A percentile compares a stretch with the other conserved stretches of the same genome.
Conservation (phyloP, 352 stramenopile genomes). For the Phytophthora aleatoria region DNA sequence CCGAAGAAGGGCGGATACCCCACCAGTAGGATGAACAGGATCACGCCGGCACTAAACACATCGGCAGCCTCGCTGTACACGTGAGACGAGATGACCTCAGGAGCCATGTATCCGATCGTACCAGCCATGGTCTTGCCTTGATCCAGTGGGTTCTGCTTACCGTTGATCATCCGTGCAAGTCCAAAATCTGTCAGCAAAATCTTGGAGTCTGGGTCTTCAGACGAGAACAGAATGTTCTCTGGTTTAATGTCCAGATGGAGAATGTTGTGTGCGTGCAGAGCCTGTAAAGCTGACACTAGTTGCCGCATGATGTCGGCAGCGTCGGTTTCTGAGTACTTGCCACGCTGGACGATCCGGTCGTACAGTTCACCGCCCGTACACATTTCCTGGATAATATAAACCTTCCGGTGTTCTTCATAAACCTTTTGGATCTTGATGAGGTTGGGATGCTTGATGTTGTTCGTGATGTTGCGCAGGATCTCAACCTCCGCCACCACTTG, state of each 20-base stretch:
- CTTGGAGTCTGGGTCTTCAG: constrained; percentile 49
- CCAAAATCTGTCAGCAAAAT: constrained; percentile 83
- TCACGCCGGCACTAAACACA: constrained; percentile 83
- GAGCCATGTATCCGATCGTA: constrained; percentile 82
- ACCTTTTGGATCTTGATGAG: constrained; percentile 84
- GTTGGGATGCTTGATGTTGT: constrained; percentile 80
- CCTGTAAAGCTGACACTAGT: constrained; percentile 65
- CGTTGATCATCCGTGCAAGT: constrained; percentile 75
- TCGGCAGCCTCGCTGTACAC: constrained; percentile 70
- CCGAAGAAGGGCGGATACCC: constrained; percentile 80
- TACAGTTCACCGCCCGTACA: constrained; percentile 79
- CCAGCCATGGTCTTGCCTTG: constrained; percentile 69
- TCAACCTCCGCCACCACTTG: constrained; percentile 77
- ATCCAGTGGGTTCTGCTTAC: constrained; percentile 68
- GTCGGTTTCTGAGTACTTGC: constrained; percentile 69
- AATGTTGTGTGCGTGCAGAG: constrained; percentile 78
- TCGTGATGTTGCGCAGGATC: constrained; percentile 83
- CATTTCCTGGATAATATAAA: constrained; percentile 81
- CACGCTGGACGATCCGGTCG: constrained; percentile 70
- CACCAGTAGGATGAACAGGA: constrained; percentile 80
- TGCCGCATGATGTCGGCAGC: constrained; percentile 69
- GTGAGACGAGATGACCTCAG: constrained; percentile 73
- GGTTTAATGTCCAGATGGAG: constrained; percentile 82
- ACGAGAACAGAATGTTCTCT: constrained; percentile 80
- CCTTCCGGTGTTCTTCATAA: constrained; percentile 82